These are phyloP conservation scores for Rhodotorula sp. DNA, from an alignment of 1,284 basidiomycete species.

Conservation along the genomic window DNA sequence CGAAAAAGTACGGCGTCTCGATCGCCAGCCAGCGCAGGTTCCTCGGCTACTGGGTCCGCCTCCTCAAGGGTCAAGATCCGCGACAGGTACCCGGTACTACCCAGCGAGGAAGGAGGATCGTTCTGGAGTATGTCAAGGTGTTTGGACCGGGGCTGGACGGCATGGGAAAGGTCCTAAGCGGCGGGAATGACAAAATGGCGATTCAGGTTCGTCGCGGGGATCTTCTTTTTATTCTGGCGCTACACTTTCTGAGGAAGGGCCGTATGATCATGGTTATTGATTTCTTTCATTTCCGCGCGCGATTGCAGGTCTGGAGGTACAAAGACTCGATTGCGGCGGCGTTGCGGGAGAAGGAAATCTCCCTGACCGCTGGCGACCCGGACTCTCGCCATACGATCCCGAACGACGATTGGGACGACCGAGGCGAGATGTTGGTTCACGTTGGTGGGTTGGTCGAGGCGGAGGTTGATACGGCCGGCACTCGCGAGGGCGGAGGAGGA, in stretches of 20 bases:
- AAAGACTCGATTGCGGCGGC: constrained; percentile 22
- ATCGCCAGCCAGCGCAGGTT: constrained; percentile 40
- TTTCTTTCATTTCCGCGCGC: no score
- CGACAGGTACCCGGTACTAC: not conserved
- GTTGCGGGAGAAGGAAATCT: constrained; percentile 11
- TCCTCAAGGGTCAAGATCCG: constrained; percentile 34
- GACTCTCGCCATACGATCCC: not conserved
- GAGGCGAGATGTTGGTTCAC: constrained; percentile 19
- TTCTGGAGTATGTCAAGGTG: constrained; percentile 21
- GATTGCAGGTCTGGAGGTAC: constrained; percentile 20
- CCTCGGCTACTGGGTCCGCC: constrained; percentile 33
- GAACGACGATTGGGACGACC: constrained; percentile 31
- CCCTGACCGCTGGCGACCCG: not conserved
- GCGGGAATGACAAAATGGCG: constrained; percentile 22
- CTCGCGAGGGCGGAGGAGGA: not conserved
- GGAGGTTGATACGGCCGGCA: no score
- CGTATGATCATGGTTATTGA: no score
- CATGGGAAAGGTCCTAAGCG: constrained; percentile 5
- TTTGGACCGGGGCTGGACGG: constrained; percentile 13
- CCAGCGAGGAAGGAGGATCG: not conserved
- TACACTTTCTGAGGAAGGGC: no score
- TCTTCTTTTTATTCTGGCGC: no score
- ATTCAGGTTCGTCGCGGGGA: constrained; percentile 10
- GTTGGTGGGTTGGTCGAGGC: constrained; percentile 22
- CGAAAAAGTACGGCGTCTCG: constrained; percentile 32